Conservation (phyloP, 176 grass and related monocot species). For the Triticum monococcum region DNA sequence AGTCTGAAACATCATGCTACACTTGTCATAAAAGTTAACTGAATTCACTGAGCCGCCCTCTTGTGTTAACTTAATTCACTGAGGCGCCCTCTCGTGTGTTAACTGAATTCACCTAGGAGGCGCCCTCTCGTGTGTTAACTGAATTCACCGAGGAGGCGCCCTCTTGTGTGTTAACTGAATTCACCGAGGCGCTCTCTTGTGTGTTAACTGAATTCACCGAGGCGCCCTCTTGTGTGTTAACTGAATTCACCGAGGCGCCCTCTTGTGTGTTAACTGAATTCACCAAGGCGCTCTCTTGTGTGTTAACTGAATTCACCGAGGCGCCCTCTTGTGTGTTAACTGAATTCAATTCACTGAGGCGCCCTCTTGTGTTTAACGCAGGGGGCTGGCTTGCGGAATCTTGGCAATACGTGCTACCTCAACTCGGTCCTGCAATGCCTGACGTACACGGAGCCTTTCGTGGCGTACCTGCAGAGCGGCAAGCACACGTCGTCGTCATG, state of each 20-base stretch:
- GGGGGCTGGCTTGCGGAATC: conserved; percentile 79
- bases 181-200: background rate
- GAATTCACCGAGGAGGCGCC: no score
- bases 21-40: background rate
- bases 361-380: conserved; percentile 29
- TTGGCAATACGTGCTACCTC: conserved; percentile 77
- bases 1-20: background rate
- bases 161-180: no score
- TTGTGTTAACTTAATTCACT: background rate
- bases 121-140: background rate
- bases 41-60: background rate
- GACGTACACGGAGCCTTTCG: conserved; percentile 79
- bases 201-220: background rate
- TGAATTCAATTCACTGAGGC: background rate
- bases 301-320: background rate
- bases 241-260: background rate
- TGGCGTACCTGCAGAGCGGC: conserved; percentile 73
- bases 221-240: background rate
- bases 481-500: conserved; percentile 75
- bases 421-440: conserved; percentile 87
- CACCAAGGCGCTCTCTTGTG: background rate
- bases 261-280: background rate
- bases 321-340: background rate
- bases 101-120: background rate
- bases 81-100: background rate